Percentiles rank a stretch among this genome's conserved stretches.
Evolutionary conservation across 2,329 filamentous ascomycete species (phyloP).

Genomic region (Pseudogymnoascus sp.): DNA sequence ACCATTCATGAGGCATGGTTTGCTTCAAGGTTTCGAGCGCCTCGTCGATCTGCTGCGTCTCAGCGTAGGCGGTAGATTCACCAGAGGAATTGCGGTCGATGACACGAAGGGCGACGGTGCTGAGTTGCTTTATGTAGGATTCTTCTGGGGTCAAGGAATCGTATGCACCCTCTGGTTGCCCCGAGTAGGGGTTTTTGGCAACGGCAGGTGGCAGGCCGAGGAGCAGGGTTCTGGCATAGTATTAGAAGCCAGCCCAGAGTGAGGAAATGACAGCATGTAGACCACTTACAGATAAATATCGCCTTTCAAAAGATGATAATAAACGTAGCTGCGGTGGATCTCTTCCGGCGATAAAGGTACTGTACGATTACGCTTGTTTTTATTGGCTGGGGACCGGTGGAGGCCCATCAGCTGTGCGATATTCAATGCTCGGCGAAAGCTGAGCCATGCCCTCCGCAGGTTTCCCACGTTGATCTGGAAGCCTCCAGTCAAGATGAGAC

Average conservation of each 20-base stretch:
- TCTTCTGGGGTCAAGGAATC: not conserved
- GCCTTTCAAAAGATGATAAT: constrained; percentile 5
- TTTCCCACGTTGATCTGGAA: constrained; percentile 40
- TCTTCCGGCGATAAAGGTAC: not conserved
- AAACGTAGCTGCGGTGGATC: not conserved
- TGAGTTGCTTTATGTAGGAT: not conserved
- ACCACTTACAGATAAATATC: not conserved
- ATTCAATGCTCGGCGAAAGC: constrained; percentile 38
- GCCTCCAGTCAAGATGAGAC: constrained; percentile 40
- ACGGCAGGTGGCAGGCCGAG: not conserved
- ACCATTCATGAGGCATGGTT: constrained; percentile 23
- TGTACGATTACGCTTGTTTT: not conserved
- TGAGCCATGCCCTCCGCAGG: constrained; percentile 41
- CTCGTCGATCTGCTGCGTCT: constrained; percentile 27
- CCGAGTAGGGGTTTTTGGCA: not conserved
- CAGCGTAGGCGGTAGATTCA: constrained; percentile 20
- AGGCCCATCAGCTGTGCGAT: constrained; percentile 43
- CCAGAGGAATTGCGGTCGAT: constrained; percentile 23
- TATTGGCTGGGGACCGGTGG: constrained; percentile 33
- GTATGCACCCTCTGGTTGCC: constrained; percentile 2
- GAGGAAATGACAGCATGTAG: not conserved
- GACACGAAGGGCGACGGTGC: constrained; percentile 11
- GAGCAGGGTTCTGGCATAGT: not conserved
- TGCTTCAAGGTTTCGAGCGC: constrained; percentile 20
- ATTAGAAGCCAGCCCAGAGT: not conserved